Evolutionary conservation across 225 moss, liverwort and hornwort genomes (phyloP), one percentile per base, ranked within the genome.

Genomic region (Pseudoscleropodium purum): DNA sequence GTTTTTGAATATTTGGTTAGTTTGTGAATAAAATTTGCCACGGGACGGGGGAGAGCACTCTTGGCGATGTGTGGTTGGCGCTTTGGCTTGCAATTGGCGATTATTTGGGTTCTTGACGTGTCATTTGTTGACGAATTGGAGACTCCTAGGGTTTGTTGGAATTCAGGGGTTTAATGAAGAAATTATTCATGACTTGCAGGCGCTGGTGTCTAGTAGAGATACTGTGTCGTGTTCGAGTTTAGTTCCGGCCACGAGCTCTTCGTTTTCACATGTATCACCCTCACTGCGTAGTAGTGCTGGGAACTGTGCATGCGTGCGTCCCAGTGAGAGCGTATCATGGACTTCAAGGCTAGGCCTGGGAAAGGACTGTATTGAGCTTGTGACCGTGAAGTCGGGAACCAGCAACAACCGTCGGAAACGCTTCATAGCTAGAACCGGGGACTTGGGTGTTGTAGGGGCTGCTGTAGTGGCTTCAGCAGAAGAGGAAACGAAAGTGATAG

Each of bases 401-500:
- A 70, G 82, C 41, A 84, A 47, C 59, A 77, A 52, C 63, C 73
- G 79, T 51, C 86, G 83, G 64, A 90, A 88, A 70, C 85, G 78
- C 41, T 59, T 15, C 61, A 7, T 77, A 37, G 86, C 73, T 4
- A 88, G 83, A 64, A 86, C 86, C 60, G 52, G 81, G 47, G 89
- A 91, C 39, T 91, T 91, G 75, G 81, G 70, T 41, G 84, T 89
- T 81, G 88, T 89, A 10, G 90, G 92, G 83, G 91, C 91, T 56
- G 21, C 79, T 69, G 90, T 90, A 30, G 89, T 94, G 65, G 91
- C 94, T 31, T 92, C 97, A 62, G 90, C 90, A 73, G 94, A 94
- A 85, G 95, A 92, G 26, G 91, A 91, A 69, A 91, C 75, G 73
- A 80, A 89, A 63, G 90, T 89, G 79, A 83, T 80, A 88, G 89